Conservation (phyloP, 441 rosid species). For the Raphanus hybrid region DNA sequence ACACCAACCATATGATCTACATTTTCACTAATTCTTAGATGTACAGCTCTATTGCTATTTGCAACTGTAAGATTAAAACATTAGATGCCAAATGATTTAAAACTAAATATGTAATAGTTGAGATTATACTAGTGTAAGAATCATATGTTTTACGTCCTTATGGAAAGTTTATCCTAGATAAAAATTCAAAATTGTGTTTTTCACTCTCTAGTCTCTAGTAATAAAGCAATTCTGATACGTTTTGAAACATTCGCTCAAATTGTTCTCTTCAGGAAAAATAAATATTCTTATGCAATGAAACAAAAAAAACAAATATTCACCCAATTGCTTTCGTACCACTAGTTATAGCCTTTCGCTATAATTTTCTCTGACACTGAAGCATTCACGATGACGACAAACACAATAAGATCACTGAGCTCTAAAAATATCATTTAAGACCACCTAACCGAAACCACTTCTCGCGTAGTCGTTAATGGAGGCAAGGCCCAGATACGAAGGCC, state of each 20-base stretch:
- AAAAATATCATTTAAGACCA: neutral
- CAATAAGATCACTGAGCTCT: neutral
- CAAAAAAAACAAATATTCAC: neutral
- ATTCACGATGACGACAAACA: constrained; percentile 27
- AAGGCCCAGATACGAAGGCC: constrained; percentile 38
- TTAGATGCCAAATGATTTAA: neutral
- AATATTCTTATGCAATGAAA: neutral
- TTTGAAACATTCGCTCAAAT: neutral
- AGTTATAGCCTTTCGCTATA: constrained; percentile 1
- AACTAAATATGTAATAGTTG: neutral
- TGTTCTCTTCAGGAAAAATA: neutral
- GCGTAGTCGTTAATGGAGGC: neutral
- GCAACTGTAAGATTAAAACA: neutral
- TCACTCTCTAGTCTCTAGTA: neutral
- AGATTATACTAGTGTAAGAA: neutral
- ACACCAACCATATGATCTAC: neutral
- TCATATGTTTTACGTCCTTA: neutral
- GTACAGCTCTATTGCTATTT: neutral
- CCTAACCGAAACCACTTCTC: neutral
- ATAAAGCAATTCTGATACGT: neutral
- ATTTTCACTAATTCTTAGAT: neutral
- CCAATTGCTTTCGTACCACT: constrained; percentile 2
- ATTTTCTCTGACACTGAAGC: constrained; percentile 23
- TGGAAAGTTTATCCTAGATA: neutral
- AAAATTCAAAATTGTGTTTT: neutral